phyloP scores from a whole-genome alignment of 2,329 filamentous ascomycete species.

The Zasmidium angulare region DNA sequence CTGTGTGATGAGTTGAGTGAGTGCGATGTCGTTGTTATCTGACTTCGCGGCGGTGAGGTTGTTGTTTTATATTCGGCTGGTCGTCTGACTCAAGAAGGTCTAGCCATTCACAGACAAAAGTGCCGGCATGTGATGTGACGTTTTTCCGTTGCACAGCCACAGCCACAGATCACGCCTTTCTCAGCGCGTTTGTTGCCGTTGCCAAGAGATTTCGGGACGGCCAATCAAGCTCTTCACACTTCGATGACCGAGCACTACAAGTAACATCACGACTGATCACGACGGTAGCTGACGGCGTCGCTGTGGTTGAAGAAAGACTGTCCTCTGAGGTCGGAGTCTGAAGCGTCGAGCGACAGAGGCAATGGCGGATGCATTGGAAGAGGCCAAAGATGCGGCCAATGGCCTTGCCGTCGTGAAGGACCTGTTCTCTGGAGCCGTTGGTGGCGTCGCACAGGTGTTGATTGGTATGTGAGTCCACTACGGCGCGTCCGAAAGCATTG shows the following conservation, averaged over 20 bases:
- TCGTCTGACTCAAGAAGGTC: neutral
- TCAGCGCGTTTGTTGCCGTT: no score
- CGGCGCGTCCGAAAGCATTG: neutral
- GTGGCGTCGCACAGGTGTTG: conserved; percentile 90
- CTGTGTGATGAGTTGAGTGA: neutral
- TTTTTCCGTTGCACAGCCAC: no score
- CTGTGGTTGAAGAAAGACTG: neutral
- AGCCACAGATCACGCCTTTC: neutral
- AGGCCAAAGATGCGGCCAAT: conserved; percentile 41
- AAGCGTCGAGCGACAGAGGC: neutral
- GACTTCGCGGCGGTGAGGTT: neutral
- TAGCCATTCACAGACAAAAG: neutral
- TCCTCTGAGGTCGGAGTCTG: neutral
- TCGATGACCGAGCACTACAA: neutral
- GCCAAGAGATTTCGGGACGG: neutral
- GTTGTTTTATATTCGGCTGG: neutral
- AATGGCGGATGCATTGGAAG: conserved; percentile 40
- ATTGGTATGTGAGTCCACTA: conserved; percentile 65
- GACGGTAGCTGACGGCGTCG: neutral
- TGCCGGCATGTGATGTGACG: neutral
- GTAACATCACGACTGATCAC: neutral
- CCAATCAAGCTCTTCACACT: neutral
- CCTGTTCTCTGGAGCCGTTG: conserved; percentile 83
- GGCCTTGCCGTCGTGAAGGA: conserved; percentile 70
- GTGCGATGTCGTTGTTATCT: neutral